Percentiles rank a stretch among this genome's conserved stretches.
Evolutionary conservation across 2,329 filamentous ascomycete species (phyloP).

Genomic region (Bipolaris oryzae): DNA sequence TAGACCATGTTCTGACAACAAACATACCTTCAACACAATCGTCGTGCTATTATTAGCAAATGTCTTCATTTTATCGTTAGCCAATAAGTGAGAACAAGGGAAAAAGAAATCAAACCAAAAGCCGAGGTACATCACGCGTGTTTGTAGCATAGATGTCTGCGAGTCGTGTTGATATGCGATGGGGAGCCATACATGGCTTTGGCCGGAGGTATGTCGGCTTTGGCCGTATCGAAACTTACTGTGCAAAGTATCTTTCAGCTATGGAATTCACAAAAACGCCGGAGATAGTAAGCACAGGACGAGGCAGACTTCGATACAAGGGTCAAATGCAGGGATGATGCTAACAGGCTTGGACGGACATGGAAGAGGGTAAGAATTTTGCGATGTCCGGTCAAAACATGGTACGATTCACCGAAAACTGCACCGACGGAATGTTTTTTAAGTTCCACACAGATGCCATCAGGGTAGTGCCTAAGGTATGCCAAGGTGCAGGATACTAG

Average conservation of each 20-base stretch:
- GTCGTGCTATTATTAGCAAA: too few species aligned
- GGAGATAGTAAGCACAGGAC: neutral
- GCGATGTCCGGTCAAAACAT: neutral
- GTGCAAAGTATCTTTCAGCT: neutral
- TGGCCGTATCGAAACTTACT: neutral
- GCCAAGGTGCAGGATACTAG: constrained; percentile 8
- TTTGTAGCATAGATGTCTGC: neutral
- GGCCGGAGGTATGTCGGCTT: neutral
- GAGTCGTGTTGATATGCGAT: too few species aligned
- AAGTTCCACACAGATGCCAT: neutral
- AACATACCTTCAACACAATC: too few species aligned
- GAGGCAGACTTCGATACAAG: neutral
- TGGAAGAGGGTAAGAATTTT: neutral
- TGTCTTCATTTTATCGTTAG: too few species aligned
- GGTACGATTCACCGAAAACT: neutral
- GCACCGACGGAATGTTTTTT: neutral
- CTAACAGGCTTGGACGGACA: neutral
- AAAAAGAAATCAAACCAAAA: too few species aligned
- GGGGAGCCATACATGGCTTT: too few species aligned
- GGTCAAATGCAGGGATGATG: neutral
- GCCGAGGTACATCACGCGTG: too few species aligned
- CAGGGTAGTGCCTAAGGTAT: constrained; percentile 1
- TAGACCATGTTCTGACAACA: too few species aligned
- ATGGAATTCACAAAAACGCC: neutral
- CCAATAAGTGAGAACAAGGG: too few species aligned